Percentiles rank a stretch among this genome's conserved stretches.
Conservation (phyloP, 345 rosid species). For the thale cress (Arabidopsis thaliana) region TAIR10.1 NC_003074.8:19211501-19212000, state of each 20-base stretch:
- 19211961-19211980: conserved; percentile 91
- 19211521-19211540: conserved; percentile 80
- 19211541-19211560: conserved; percentile 98
- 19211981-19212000: conserved; percentile 90
- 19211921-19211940: conserved; percentile 96
- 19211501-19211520: conserved; percentile 71
- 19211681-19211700: conserved; percentile 88
- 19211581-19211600: conserved; percentile 92
- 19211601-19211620: conserved; percentile 19
- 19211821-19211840: neutral
- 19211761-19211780: conserved; percentile 98
- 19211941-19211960: conserved; percentile 85
- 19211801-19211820: neutral
- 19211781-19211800: conserved; percentile 23
- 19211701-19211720: conserved; percentile 97
- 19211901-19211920: conserved; percentile 95
- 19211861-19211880: conserved; percentile 92
- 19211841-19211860: conserved; percentile 14
- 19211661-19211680: neutral
- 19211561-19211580: conserved; percentile 87
- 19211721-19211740: conserved; percentile 93
- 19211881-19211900: conserved; percentile 76
- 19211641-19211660: neutral
- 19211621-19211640: conserved; percentile 9
- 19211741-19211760: conserved; percentile 93